These are phyloP conservation scores for Volutella citrinella DNA, from an alignment of 2,329 filamentous ascomycete species.

Conservation along the genomic window DNA sequence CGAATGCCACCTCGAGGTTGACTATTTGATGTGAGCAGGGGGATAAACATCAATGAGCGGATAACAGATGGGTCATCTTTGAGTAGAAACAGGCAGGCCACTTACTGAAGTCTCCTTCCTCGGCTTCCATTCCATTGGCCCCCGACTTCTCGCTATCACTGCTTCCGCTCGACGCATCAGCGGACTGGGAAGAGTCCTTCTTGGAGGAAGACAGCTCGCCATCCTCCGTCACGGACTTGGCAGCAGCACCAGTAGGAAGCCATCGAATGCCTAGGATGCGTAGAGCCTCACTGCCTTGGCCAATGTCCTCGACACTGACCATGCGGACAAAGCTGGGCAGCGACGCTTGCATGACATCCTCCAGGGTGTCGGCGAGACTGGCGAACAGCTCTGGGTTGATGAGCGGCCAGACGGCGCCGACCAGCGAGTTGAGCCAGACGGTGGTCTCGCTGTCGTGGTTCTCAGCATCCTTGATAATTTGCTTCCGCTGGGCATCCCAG, in stretches of 20 bases:
- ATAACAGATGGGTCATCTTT: too few species aligned
- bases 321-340: slow-evolving; percentile 67
- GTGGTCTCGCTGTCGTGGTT: slow-evolving; percentile 59
- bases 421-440: slow-evolving; percentile 68
- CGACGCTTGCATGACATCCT: slow-evolving; percentile 79
- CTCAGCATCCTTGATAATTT: slow-evolving; percentile 40
- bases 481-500: slow-evolving; percentile 62
- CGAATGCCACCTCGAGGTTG: slow-evolving; percentile 72
- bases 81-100: too few species aligned
- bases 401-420: slow-evolving; percentile 69
- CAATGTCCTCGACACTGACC: slow-evolving; percentile 73
- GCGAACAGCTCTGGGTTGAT: slow-evolving; percentile 74
- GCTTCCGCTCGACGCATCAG: too few species aligned
- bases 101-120: slow-evolving; percentile 75
- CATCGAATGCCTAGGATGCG: slow-evolving; percentile 70
- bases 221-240: slow-evolving; percentile 55
- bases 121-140: slow-evolving; percentile 66
- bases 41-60: too few species aligned
- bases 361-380: slow-evolving; percentile 65
- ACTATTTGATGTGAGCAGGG: too few species aligned
- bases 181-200: too few species aligned
- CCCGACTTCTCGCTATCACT: slow-evolving; percentile 33
- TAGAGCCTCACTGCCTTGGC: slow-evolving; percentile 69
- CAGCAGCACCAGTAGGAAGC: slow-evolving; percentile 69
- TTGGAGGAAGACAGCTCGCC: slow-evolving; percentile 51